phyloP scores from a whole-genome alignment of 2,329 filamentous ascomycete genomes.

The Cladophialophora psammophila region DNA sequence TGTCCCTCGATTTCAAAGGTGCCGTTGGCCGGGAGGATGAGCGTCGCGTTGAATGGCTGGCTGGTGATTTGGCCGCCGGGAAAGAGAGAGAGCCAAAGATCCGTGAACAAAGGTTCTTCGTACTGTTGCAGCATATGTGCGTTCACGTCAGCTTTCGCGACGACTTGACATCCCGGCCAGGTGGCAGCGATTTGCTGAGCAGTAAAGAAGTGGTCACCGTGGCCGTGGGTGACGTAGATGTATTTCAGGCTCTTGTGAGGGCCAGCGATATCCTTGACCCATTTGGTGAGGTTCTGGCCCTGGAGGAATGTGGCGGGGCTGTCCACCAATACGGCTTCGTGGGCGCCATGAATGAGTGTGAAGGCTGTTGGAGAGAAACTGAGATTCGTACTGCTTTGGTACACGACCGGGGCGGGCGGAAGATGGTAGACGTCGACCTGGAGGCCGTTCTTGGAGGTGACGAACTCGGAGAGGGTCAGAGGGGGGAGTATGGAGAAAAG shows the following conservation, averaged over 20 bases:
- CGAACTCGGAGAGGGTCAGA: slow-evolving; percentile 8
- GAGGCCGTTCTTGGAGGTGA: slow-evolving; percentile 20
- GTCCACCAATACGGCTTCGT: slow-evolving; percentile 51
- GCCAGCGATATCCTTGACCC: slow-evolving; percentile 46
- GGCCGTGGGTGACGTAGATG: slow-evolving; percentile 53
- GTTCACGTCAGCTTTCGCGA: slow-evolving; percentile 37
- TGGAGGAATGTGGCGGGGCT: slow-evolving; percentile 44
- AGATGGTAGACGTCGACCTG: slow-evolving; percentile 25
- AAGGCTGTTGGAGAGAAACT: slow-evolving; percentile 30
- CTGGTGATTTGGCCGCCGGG: slow-evolving; percentile 10
- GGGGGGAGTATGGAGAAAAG: neutral
- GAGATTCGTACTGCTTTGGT: slow-evolving; percentile 17
- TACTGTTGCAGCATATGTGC: slow-evolving; percentile 37
- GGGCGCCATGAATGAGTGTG: slow-evolving; percentile 41
- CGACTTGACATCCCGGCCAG: slow-evolving; percentile 41
- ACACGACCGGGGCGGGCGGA: slow-evolving; percentile 16
- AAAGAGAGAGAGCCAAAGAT: slow-evolving; percentile 17
- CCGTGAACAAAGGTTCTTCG: slow-evolving; percentile 1
- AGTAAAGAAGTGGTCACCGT: slow-evolving; percentile 53
- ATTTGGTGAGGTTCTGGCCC: slow-evolving; percentile 45
- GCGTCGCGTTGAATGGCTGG: slow-evolving; percentile 5
- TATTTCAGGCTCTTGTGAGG: slow-evolving; percentile 43
- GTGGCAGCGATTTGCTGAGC: slow-evolving; percentile 41
- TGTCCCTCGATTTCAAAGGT: slow-evolving; percentile 37
- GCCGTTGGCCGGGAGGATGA: slow-evolving; percentile 4